phyloP scores from a whole-genome alignment of 305 asterid species.

The Petunia hybrid region DNA sequence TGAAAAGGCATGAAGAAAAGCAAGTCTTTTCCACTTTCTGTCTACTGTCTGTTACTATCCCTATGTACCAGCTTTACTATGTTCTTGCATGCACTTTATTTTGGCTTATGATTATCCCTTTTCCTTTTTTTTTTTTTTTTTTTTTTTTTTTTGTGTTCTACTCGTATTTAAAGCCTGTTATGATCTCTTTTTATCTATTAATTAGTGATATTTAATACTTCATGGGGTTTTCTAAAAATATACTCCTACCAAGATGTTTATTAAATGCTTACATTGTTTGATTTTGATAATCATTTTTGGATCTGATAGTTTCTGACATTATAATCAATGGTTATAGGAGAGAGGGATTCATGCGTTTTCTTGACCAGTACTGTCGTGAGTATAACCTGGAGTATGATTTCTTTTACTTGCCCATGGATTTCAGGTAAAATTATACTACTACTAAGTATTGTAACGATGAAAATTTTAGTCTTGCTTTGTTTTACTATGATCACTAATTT shows the following conservation, averaged over 20 bases:
- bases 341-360: conserved; percentile 43
- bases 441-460: background rate
- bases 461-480: background rate
- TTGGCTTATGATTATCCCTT: background rate
- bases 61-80: background rate
- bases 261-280: background rate
- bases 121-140: background rate
- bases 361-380: conserved; percentile 41
- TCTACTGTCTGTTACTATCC: conserved; percentile 14
- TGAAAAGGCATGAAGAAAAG: background rate
- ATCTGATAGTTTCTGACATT: too few species aligned
- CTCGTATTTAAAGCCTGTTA: background rate
- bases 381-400: conserved; percentile 50
- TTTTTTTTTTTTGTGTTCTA: background rate
- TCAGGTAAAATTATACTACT: conserved; percentile 36
- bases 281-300: background rate
- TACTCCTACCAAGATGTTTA: background rate
- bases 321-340: conserved; percentile 37
- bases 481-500: background rate
- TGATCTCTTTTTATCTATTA: background rate
- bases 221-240: background rate
- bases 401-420: conserved; percentile 59
- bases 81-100: background rate
- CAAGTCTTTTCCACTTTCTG: conserved; percentile 14
- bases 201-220: background rate